Percentiles rank a stretch among this genome's conserved stretches.
Evolutionary conservation across 345 rosid genomes (phyloP).

Genomic region (Fremontodendron californicum): DNA sequence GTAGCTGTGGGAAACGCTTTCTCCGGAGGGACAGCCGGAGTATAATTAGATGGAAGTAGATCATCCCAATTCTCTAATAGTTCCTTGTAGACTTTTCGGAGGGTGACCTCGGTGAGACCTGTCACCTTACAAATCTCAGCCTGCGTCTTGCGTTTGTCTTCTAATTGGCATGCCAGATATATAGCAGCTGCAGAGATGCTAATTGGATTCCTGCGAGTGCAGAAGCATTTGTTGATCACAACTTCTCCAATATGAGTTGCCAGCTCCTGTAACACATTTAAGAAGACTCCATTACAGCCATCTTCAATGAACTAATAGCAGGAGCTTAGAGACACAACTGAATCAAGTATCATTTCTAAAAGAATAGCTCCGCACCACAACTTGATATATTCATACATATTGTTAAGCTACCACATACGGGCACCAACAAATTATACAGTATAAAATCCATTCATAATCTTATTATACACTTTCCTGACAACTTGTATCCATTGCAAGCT

Average conservation of each 20-base stretch:
- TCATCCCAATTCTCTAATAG: conserved; percentile 98
- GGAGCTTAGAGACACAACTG: background rate
- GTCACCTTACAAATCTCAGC: conserved; percentile 97
- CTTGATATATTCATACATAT: background rate
- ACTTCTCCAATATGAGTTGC: conserved; percentile 99
- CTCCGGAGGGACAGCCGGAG: conserved; percentile 95
- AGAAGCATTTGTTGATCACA: conserved; percentile 97
- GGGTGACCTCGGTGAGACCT: conserved; percentile 91
- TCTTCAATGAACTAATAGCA: background rate
- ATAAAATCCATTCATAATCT: background rate
- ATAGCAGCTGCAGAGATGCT: conserved; percentile 99
- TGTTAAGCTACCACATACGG: background rate
- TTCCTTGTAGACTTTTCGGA: conserved; percentile 92
- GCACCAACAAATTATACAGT: background rate
- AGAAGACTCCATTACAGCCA: conserved; percentile 3
- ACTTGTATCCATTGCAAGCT: background rate
- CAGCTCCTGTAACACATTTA: conserved; percentile 52
- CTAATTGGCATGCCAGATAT: conserved; percentile 92
- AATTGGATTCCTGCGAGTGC: conserved; percentile 95
- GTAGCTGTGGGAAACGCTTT: conserved; percentile 96
- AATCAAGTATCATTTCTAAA: background rate
- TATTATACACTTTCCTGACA: background rate
- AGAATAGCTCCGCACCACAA: background rate
- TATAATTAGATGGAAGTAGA: conserved; percentile 88
- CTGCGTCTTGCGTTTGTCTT: conserved; percentile 96